Conservation (phyloP, 371 early-diverging fungal genomes). For the Mucor circinelloides region DNA sequence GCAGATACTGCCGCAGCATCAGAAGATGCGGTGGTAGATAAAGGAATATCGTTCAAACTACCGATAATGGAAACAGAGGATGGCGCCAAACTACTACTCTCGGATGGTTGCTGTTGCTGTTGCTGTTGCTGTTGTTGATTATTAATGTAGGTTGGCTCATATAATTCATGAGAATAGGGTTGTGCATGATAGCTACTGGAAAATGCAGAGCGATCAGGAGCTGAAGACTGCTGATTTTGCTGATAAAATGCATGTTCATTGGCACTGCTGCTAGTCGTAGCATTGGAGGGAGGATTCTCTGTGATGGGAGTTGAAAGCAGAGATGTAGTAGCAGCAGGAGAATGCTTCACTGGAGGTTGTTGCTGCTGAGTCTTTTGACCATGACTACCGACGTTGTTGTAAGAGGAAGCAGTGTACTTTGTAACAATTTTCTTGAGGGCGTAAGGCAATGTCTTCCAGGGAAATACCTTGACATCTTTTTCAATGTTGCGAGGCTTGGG, state of each 20-base stretch:
- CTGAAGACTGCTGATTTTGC: not conserved
- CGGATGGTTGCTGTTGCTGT: not conserved
- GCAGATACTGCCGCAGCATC: not conserved
- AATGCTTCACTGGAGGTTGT: not conserved
- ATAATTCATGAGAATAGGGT: not conserved
- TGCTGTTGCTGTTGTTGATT: not conserved
- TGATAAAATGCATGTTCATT: not conserved
- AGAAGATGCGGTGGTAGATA: not conserved
- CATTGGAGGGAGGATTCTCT: not conserved
- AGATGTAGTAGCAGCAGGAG: not conserved
- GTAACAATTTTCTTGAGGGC: slow-evolving; percentile 71
- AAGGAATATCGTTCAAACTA: not conserved
- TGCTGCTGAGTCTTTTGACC: slow-evolving; percentile 32
- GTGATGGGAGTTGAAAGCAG: not conserved
- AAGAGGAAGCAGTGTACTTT: slow-evolving; percentile 54
- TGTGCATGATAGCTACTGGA: not conserved
- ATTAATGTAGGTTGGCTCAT: not conserved
- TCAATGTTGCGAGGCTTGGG: slow-evolving; percentile 87
- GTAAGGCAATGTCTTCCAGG: slow-evolving; percentile 68
- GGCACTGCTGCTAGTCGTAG: not conserved
- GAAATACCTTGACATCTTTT: slow-evolving; percentile 84
- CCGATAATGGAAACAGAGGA: not conserved
- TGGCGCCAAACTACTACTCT: not conserved
- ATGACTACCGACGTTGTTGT: not conserved
- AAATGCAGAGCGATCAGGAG: not conserved